A percentile compares a stretch with the other conserved stretches of the same genome.
phyloP scores from a whole-genome alignment of 192 early-diverging fungal genomes.

The Umbelopsis vinacea region DNA sequence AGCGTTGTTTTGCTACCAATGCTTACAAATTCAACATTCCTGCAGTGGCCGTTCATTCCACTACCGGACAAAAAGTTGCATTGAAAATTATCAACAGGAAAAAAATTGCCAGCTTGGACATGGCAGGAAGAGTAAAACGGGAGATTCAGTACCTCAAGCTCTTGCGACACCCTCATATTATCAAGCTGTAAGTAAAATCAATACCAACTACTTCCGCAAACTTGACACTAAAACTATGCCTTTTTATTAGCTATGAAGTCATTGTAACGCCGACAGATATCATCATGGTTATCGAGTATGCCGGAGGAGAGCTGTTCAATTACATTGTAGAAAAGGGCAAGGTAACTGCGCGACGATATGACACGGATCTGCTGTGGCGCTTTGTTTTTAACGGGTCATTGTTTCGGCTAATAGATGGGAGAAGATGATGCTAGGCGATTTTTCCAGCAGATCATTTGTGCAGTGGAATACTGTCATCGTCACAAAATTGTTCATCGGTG shows the following conservation, averaged over 20 bases:
- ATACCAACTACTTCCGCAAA: not conserved
- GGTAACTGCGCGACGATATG: conserved; percentile 32
- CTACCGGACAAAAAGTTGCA: conserved; percentile 95
- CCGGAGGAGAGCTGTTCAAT: conserved; percentile 84
- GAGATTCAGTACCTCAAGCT: conserved; percentile 97
- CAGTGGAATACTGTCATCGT: conserved; percentile 93
- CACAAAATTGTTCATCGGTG: conserved; percentile 82
- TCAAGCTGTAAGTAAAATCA: conserved; percentile 79
- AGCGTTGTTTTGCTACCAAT: not conserved
- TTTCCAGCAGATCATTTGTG: conserved; percentile 97
- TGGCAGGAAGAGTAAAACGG: conserved; percentile 93
- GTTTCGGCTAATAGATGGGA: conserved; percentile 53
- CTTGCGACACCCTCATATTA: conserved; percentile 96
- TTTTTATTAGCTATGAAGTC: conserved; percentile 81
- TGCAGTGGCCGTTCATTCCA: conserved; percentile 93
- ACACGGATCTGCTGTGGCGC: not conserved
- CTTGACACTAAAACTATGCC: not conserved
- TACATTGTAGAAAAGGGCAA: conserved; percentile 81
- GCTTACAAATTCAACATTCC: not conserved
- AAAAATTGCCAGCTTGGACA: conserved; percentile 92
- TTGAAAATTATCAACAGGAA: conserved; percentile 95
- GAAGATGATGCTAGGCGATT: conserved; percentile 88
- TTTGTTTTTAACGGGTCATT: not conserved
- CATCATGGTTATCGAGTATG: conserved; percentile 94
- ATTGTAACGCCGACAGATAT: conserved; percentile 96